Conservation (phyloP, 805 yeast species). For the Candida endomychidarum region DNA sequence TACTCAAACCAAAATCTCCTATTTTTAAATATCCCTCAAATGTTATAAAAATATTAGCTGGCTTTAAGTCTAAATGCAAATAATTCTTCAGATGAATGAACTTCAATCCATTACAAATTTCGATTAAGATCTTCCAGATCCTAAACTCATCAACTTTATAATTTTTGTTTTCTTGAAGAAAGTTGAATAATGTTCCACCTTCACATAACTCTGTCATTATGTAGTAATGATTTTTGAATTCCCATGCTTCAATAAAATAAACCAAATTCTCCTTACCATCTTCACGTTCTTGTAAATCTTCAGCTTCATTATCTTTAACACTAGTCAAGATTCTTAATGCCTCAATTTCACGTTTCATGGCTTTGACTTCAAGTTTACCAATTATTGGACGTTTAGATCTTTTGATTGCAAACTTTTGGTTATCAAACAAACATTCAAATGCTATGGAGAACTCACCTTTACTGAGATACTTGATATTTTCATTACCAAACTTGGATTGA, state of each 20-base stretch:
- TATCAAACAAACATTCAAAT: constrained; percentile 71
- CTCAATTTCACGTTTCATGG: constrained; percentile 75
- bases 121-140: constrained; percentile 93
- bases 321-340: constrained; percentile 49
- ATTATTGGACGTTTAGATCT: constrained; percentile 67
- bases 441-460: constrained; percentile 90
- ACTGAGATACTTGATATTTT: constrained; percentile 69
- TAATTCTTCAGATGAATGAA: constrained; percentile 75
- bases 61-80: constrained; percentile 88
- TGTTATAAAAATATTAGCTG: constrained; percentile 90
- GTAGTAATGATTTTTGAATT: constrained; percentile 68
- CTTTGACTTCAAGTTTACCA: constrained; percentile 52
- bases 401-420: constrained; percentile 80
- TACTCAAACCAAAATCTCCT: constrained; percentile 96
- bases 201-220: constrained; percentile 96
- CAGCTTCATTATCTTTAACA: constrained; percentile 35
- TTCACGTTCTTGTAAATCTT: constrained; percentile 38
- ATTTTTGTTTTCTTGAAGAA: constrained; percentile 70
- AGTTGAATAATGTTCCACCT: constrained; percentile 84
- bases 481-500: constrained; percentile 47
- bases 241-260: constrained; percentile 84
- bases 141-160: constrained; percentile 92
- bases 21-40: constrained; percentile 93
- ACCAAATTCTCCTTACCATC: constrained; percentile 79
- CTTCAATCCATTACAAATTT: constrained; percentile 73